These are phyloP conservation scores for Trichomonas gallinae DNA, from an alignment of 208 protist species.

Conservation along the genomic window DNA sequence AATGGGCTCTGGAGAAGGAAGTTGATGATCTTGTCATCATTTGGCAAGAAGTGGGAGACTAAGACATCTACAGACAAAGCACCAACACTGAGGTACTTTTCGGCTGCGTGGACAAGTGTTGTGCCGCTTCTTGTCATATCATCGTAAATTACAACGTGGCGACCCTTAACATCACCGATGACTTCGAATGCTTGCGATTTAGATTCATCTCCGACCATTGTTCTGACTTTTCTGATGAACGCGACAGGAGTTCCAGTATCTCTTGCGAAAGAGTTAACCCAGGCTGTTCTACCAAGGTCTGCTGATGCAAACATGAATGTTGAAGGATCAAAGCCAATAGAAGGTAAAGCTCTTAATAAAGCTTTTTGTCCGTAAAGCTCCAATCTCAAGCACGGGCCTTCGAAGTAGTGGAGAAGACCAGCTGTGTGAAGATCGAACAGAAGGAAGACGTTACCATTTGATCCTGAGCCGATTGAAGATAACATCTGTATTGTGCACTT, in stretches of 20 bases:
- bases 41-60: background rate
- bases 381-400: background rate
- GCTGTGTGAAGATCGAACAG: slow-evolving; percentile 16
- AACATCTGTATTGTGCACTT: slow-evolving; percentile 22
- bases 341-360: background rate
- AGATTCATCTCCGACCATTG: background rate
- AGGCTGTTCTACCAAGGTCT: background rate
- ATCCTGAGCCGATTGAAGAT: background rate
- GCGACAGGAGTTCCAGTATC: background rate
- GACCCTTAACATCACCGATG: background rate
- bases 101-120: background rate
- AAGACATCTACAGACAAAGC: background rate
- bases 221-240: background rate
- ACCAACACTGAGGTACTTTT: background rate
- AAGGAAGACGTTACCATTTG: slow-evolving; percentile 10
- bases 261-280: slow-evolving; percentile 1
- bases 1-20: background rate
- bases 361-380: background rate
- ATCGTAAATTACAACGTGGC: background rate
- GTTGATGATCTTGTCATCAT: background rate
- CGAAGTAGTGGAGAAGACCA: slow-evolving; percentile 9
- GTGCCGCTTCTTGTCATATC: slow-evolving; percentile 11
- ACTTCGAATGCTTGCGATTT: background rate
- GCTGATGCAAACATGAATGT: slow-evolving; percentile 20
- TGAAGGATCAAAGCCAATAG: background rate